A percentile compares a stretch with the other conserved stretches of the same genome.
phyloP scores from a whole-genome alignment of 2,329 filamentous ascomycete genomes.

The Atkinsonella hypoxylon region DNA sequence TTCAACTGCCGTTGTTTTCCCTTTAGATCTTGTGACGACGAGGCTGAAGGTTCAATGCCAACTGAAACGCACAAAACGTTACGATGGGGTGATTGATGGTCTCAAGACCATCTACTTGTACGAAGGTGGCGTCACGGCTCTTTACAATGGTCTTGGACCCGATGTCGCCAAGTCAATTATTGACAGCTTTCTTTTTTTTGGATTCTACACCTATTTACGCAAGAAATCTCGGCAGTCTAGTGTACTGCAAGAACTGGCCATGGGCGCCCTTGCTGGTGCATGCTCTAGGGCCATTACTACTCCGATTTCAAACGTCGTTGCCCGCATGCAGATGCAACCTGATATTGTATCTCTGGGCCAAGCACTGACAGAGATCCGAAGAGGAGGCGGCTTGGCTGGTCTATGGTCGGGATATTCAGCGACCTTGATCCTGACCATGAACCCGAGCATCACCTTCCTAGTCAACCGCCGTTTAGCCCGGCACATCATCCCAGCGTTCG shows the following conservation, averaged over 20 bases:
- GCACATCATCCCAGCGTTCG: conserved; percentile 38
- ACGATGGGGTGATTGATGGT: conserved; percentile 56
- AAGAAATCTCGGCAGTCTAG: conserved; percentile 36
- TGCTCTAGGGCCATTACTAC: conserved; percentile 66
- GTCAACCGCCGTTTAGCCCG: conserved; percentile 62
- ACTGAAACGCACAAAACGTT: conserved; percentile 36
- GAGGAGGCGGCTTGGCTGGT: conserved; percentile 59
- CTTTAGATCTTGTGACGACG: conserved; percentile 70
- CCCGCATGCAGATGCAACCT: conserved; percentile 62
- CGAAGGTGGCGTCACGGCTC: conserved; percentile 57
- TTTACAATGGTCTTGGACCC: conserved; percentile 54
- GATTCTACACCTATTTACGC: conserved; percentile 54
- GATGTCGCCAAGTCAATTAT: conserved; percentile 56
- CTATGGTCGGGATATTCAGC: conserved; percentile 88
- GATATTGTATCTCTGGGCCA: conserved; percentile 33
- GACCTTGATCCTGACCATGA: conserved; percentile 66
- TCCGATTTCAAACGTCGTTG: conserved; percentile 71
- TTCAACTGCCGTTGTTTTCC: conserved; percentile 69
- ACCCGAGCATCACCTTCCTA: conserved; percentile 78
- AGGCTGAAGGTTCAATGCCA: conserved; percentile 68
- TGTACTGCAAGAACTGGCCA: conserved; percentile 58
- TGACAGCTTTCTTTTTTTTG: conserved; percentile 79
- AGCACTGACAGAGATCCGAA: conserved; percentile 50
- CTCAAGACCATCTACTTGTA: conserved; percentile 55
- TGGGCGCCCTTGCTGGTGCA: conserved; percentile 64